Evolutionary conservation across 2,329 filamentous ascomycete genomes (phyloP).

Genomic region (Basipetospora chlamydospora): DNA sequence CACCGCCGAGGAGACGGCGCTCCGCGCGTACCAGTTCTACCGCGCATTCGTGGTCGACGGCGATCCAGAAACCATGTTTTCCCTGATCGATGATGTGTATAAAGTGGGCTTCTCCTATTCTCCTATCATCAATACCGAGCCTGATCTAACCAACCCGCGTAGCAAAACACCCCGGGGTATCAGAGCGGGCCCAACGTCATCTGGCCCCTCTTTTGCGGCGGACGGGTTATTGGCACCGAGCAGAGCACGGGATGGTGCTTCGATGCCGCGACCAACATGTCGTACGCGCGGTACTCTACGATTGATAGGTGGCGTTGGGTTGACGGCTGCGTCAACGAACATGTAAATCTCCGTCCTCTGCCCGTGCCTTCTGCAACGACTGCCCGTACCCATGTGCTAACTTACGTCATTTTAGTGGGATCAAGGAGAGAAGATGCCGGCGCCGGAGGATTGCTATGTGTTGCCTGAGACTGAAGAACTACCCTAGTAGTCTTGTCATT

Average conservation of each 20-base stretch:
- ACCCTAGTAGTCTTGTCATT: too few species aligned
- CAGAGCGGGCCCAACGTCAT: constrained; percentile 19
- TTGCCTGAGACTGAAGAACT: not conserved
- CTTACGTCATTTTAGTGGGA: constrained; percentile 16
- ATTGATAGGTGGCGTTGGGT: constrained; percentile 25
- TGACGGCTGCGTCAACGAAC: constrained; percentile 24
- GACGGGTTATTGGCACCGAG: constrained; percentile 19
- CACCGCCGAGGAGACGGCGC: constrained; percentile 21
- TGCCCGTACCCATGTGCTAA: not conserved
- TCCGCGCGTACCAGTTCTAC: constrained; percentile 24
- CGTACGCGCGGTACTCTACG: constrained; percentile 22
- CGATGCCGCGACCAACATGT: constrained; percentile 24
- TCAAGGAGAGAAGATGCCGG: constrained; percentile 16
- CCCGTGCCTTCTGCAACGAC: too few species aligned
- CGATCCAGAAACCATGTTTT: constrained; percentile 24
- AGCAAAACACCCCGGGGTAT: constrained; percentile 25
- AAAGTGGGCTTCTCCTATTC: constrained; percentile 13
- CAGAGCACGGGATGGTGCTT: constrained; percentile 20
- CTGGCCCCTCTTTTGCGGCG: constrained; percentile 23
- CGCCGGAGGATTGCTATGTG: constrained; percentile 13
- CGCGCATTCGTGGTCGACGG: constrained; percentile 25
- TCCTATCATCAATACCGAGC: not conserved
- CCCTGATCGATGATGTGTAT: constrained; percentile 22
- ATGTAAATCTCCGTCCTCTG: constrained; percentile 16
- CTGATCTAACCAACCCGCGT: not conserved